phyloP scores from a whole-genome alignment of 306 rosid species.

The Pterocarpus macrocarpus region DNA sequence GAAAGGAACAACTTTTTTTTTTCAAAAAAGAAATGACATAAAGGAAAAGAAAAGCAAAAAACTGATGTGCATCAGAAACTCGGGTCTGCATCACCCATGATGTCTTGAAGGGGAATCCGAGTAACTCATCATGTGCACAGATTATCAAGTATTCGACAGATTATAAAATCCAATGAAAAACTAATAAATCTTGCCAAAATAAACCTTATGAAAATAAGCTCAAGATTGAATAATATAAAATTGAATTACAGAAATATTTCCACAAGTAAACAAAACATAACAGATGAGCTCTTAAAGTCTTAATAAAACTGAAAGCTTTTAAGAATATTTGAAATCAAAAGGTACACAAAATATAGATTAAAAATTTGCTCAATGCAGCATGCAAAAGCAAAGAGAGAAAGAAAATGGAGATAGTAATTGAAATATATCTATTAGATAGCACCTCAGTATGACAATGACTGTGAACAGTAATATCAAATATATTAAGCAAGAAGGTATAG shows the following conservation, averaged over 20 bases:
- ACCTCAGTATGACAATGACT: not conserved
- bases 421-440: not conserved
- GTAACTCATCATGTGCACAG: slow-evolving; percentile 61
- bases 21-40: too few species aligned
- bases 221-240: not conserved
- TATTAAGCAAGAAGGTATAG: not conserved
- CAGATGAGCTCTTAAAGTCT: not conserved
- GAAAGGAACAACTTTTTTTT: too few species aligned
- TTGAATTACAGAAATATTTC: not conserved
- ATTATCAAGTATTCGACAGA: not conserved
- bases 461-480: not conserved
- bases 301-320: not conserved
- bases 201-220: not conserved
- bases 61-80: slow-evolving; percentile 67
- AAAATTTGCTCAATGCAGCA: not conserved
- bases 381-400: not conserved
- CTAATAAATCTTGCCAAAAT: not conserved
- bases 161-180: not conserved
- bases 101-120: slow-evolving; percentile 84
- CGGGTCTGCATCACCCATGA: slow-evolving; percentile 71
- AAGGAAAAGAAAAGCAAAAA: too few species aligned
- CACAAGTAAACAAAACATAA: not conserved
- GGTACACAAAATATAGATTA: not conserved
- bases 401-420: not conserved
- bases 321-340: not conserved